These are phyloP conservation scores for Ophiosphaerella herpotricha DNA, from an alignment of 2,329 filamentous ascomycete species.

Conservation along the genomic window DNA sequence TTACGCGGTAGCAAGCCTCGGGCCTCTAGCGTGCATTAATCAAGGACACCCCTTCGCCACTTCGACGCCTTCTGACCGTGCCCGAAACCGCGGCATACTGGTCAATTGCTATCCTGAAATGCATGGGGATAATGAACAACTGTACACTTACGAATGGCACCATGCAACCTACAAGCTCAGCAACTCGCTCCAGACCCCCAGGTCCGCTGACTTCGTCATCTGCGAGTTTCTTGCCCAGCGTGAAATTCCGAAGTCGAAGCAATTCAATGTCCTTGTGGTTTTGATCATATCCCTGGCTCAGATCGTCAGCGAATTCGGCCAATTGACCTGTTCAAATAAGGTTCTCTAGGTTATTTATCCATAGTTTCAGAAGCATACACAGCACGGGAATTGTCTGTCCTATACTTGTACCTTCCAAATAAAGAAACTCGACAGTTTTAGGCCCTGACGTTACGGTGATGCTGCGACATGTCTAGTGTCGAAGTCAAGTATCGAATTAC, in stretches of 20 bases:
- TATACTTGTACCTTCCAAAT: too few species aligned
- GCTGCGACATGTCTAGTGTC: too few species aligned
- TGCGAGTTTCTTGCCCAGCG: constrained; percentile 67
- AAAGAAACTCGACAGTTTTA: too few species aligned
- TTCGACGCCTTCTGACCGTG: background rate
- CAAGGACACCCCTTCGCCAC: constrained; percentile 24
- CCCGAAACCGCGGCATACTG: background rate
- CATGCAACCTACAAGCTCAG: constrained; percentile 68
- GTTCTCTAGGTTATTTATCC: too few species aligned
- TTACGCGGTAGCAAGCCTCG: constrained; percentile 16
- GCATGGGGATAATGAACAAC: background rate
- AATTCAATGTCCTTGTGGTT: constrained; percentile 81
- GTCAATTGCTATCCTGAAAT: background rate
- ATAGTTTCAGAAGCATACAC: too few species aligned
- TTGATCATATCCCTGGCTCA: constrained; percentile 68
- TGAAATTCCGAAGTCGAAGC: constrained; percentile 80
- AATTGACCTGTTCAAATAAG: background rate
- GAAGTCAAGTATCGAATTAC: too few species aligned
- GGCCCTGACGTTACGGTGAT: too few species aligned
- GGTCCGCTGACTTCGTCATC: constrained; percentile 67
- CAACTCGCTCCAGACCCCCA: constrained; percentile 68
- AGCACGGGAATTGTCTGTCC: too few species aligned
- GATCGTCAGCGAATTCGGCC: constrained; percentile 25
- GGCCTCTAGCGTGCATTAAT: constrained; percentile 14
- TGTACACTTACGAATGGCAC: constrained; percentile 74